phyloP scores from a whole-genome alignment of 108 stramenopile genomes.

The Epithemia pelagica region DNA sequence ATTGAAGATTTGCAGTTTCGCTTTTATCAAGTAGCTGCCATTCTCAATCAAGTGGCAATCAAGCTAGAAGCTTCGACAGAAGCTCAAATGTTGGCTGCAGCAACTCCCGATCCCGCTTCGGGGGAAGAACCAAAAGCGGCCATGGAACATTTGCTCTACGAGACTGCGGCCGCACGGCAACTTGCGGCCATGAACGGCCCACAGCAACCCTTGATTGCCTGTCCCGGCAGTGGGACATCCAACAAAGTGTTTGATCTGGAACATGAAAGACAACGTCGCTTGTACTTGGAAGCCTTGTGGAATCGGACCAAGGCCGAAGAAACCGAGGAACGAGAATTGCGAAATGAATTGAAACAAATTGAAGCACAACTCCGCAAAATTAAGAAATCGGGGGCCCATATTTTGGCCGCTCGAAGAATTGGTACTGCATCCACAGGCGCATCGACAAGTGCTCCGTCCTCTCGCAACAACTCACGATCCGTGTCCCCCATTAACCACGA shows the following conservation, averaged over 20 bases:
- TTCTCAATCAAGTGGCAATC: conserved; percentile 43
- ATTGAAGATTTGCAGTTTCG: conserved; percentile 88
- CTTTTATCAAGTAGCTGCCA: conserved; percentile 80
- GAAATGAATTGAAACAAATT: conserved; percentile 65
- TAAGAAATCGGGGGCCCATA: conserved; percentile 69
- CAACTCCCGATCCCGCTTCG: conserved; percentile 1
- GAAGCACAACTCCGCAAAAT: conserved; percentile 80
- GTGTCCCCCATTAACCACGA: conserved; percentile 25
- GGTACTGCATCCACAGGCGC: conserved; percentile 12
- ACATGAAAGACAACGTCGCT: conserved; percentile 66
- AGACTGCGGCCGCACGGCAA: conserved; percentile 42
- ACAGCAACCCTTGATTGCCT: conserved; percentile 41
- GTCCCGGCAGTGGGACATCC: conserved; percentile 51
- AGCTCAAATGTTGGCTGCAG: conserved; percentile 16
- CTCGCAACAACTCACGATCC: conserved; percentile 26
- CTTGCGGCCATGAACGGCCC: conserved; percentile 31
- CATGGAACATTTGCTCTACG: conserved; percentile 25
- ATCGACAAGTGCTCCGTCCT: conserved; percentile 19
- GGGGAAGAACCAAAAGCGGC: conserved; percentile 11
- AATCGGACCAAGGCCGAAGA: conserved; percentile 79
- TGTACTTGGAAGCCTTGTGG: conserved; percentile 67
- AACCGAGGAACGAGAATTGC: conserved; percentile 56
- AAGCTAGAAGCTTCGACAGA: conserved; percentile 40
- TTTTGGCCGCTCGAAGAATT: conserved; percentile 33
- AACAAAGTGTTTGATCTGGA: conserved; percentile 67